Evolutionary conservation across 805 yeast genomes (phyloP), one percentile per base, ranked within the genome.

Genomic region (Scheffersomyces lignosus): DNA sequence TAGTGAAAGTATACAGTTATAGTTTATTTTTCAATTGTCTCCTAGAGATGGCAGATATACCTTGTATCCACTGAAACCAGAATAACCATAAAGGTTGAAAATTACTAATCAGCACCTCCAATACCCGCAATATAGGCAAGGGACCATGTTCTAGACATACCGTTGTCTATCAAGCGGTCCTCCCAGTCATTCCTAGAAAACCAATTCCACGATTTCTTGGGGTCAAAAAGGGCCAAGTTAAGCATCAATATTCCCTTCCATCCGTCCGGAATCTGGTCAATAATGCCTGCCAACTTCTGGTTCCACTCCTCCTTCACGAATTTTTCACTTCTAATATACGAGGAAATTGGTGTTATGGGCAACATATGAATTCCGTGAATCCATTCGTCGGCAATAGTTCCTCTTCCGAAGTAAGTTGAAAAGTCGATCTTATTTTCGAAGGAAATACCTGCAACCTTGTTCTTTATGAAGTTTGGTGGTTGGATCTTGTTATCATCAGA

Each of bases 61-160:
- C n/a, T n/a, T n/a, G n/a, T n/a, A n/a, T n/a, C n/a, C n/a, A n/a
- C n/a, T n/a, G n/a, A n/a, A n/a, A n/a, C n/a, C n/a, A n/a, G n/a
- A n/a, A n/a, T n/a, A n/a, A n/a, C n/a, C n/a, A n/a, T n/a, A n/a
- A n/a, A n/a, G n/a, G n/a, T n/a, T n/a, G n/a, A n/a, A n/a, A n/a
- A n/a, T n/a, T n/a, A 14, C 15, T 27, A 37, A 22, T 39, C 15
- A 10, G 49, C 49, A 6, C 64, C 68, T 5, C 66, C 69, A 34
- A 68, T 58, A 15, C 75, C 82, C 5, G 77, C 96, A 31, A 87
- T 71, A 47, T 77, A 86, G 0, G 95, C 80, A 44, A 89, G 66
- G 9, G 90, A 81, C 95, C 96, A 89, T 0, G 96, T 83, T 44
- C 81, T 66, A 18, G 91, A 81, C 72, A 88, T 91, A 2, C 97